A percentile compares a stretch with the other conserved stretches of the same genome.
Evolutionary conservation across 768 basidiomycete genomes (phyloP).

Genomic region (Suillus discolor): DNA sequence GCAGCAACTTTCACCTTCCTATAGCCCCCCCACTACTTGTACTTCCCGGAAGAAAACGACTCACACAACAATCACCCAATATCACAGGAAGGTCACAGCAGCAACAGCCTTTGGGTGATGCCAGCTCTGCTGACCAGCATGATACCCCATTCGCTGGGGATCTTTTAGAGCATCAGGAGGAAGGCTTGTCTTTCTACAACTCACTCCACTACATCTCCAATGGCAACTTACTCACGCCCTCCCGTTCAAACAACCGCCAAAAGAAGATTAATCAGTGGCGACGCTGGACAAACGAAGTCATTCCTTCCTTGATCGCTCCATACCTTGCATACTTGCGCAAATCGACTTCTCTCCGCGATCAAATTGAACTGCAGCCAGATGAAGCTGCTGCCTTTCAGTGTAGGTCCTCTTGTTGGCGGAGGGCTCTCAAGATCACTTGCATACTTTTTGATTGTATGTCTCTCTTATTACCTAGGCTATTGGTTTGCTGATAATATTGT

Average conservation of each 20-base stretch:
- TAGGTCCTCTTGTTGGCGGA: not conserved
- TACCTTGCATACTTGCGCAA: constrained; percentile 7
- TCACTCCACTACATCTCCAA: not conserved
- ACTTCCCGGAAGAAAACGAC: not conserved
- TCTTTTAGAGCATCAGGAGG: not conserved
- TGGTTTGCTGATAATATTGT: not conserved
- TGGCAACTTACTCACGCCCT: not conserved
- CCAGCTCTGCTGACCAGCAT: not conserved
- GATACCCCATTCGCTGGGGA: not conserved
- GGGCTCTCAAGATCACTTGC: not conserved
- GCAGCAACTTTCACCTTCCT: not conserved
- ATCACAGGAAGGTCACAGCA: not conserved
- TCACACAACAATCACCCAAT: not conserved
- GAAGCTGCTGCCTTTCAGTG: not conserved
- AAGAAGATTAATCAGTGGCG: constrained; percentile 5
- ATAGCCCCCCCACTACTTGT: not conserved
- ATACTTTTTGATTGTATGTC: constrained; percentile 5
- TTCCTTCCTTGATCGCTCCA: constrained; percentile 6
- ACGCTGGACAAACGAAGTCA: not conserved
- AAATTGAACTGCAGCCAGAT: not conserved
- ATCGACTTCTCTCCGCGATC: not conserved
- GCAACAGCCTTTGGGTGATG: not conserved
- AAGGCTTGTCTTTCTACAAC: not conserved
- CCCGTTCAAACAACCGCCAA: not conserved
- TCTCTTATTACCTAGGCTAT: not conserved